Evolutionary conservation across 495 filamentous ascomycete genomes (phyloP).

Genomic region (Daldinia vernicosa): DNA sequence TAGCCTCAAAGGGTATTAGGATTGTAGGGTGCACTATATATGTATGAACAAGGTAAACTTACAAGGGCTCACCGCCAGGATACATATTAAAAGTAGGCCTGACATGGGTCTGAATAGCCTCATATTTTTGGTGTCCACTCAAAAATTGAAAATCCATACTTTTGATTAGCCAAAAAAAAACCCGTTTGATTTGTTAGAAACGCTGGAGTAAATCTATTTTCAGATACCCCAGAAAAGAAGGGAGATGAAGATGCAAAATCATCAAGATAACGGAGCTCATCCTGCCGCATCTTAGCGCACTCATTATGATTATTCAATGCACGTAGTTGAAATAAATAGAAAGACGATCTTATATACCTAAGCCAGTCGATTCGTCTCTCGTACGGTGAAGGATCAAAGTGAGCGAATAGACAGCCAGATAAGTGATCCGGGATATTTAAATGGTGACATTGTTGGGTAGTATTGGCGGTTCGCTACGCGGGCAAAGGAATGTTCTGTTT

Average conservation of each 20-base stretch:
- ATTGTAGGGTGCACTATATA: no score
- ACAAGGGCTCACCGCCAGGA: no score
- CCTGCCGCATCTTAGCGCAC: not conserved
- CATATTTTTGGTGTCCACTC: no score
- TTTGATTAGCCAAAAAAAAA: no score
- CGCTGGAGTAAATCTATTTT: no score
- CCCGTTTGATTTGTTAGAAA: no score
- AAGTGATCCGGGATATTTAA: not conserved
- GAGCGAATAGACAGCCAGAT: slow-evolving; percentile 9
- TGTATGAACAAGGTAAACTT: no score
- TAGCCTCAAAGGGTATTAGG: no score
- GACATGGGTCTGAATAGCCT: no score
- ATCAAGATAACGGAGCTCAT: not conserved
- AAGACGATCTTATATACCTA: not conserved
- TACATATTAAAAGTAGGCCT: no score
- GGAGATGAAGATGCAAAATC: not conserved
- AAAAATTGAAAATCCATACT: no score
- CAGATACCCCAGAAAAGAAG: not conserved
- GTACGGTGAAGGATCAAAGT: slow-evolving; percentile 17
- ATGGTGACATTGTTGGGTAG: slow-evolving; percentile 26
- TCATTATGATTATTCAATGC: not conserved
- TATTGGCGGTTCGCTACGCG: slow-evolving; percentile 10
- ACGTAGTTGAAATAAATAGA: not conserved
- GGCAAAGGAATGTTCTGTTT: slow-evolving; percentile 1
- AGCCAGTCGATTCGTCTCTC: not conserved